phyloP scores from a whole-genome alignment of 768 basidiomycete species.

The Terana coerulea region DNA sequence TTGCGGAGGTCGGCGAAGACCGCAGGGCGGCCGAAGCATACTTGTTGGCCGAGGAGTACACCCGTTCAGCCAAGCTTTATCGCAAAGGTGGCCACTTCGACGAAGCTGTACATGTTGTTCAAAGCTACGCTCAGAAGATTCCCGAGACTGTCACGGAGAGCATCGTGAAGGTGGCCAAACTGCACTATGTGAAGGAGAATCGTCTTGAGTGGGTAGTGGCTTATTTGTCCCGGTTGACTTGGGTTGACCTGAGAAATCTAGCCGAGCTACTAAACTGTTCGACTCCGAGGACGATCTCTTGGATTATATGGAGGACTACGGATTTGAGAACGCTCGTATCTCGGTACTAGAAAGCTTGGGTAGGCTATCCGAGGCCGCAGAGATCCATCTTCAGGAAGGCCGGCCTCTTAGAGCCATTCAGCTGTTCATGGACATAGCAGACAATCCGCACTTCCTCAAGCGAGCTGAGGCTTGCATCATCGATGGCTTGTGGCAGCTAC shows the following conservation, averaged over 20 bases:
- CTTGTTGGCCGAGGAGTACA: slow-evolving; percentile 38
- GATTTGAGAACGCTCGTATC: slow-evolving; percentile 47
- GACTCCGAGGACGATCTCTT: slow-evolving; percentile 45
- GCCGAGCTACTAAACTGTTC: slow-evolving; percentile 48
- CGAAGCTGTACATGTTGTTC: slow-evolving; percentile 47
- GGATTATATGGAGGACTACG: slow-evolving; percentile 52
- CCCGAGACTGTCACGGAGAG: slow-evolving; percentile 24
- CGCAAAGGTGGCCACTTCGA: slow-evolving; percentile 49
- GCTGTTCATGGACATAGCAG: slow-evolving; percentile 36
- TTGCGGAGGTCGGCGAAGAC: slow-evolving; percentile 23
- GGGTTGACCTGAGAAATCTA: slow-evolving; percentile 19
- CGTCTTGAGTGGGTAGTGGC: slow-evolving; percentile 36
- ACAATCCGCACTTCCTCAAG: slow-evolving; percentile 24
- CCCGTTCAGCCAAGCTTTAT: slow-evolving; percentile 42
- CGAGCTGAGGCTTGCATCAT: slow-evolving; percentile 41
- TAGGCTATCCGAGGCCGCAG: slow-evolving; percentile 46
- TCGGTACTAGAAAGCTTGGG: slow-evolving; percentile 40
- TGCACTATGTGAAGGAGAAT: slow-evolving; percentile 35
- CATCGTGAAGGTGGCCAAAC: slow-evolving; percentile 41
- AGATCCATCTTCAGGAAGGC: slow-evolving; percentile 42
- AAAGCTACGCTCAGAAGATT: slow-evolving; percentile 30
- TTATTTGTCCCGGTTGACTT: background rate
- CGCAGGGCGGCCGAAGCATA: slow-evolving; percentile 43
- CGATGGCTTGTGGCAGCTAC: slow-evolving; percentile 20
- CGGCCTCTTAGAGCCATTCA: slow-evolving; percentile 42